These are phyloP conservation scores for Aspergillus cejpii DNA, from an alignment of 2,329 filamentous ascomycete genomes.

Conservation along the genomic window DNA sequence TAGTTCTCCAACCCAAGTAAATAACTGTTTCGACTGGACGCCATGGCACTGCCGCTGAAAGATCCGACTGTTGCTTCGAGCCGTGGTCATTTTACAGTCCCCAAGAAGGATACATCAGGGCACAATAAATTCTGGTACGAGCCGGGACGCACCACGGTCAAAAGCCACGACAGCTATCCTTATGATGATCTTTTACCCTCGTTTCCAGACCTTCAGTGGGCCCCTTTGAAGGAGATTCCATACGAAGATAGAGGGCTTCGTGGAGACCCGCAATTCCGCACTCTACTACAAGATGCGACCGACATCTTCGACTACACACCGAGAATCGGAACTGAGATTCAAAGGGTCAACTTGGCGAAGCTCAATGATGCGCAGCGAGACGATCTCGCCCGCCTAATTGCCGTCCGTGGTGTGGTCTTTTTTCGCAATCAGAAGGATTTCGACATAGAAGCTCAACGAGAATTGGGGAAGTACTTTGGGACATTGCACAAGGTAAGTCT, in stretches of 20 bases:
- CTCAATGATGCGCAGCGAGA: constrained; percentile 49
- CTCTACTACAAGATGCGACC: constrained; percentile 48
- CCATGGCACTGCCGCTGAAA: constrained; percentile 32
- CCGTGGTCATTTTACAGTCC: constrained; percentile 11
- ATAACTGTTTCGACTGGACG: too few species aligned
- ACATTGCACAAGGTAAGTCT: constrained; percentile 43
- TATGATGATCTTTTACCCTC: constrained; percentile 48
- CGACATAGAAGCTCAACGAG: constrained; percentile 48
- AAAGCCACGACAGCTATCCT: constrained; percentile 46
- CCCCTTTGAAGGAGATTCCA: constrained; percentile 42
- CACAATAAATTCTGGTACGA: constrained; percentile 39
- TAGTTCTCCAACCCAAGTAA: too few species aligned
- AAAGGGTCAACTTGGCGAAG: constrained; percentile 46
- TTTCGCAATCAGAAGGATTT: constrained; percentile 52
- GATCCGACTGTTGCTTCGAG: constrained; percentile 17
- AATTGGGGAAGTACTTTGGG: constrained; percentile 49
- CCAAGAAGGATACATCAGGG: constrained; percentile 14
- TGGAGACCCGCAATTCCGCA: constrained; percentile 50
- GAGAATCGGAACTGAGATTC: constrained; percentile 51
- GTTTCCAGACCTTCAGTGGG: constrained; percentile 51
- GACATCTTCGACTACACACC: constrained; percentile 53
- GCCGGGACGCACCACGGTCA: constrained; percentile 44
- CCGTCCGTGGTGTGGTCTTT: constrained; percentile 52
- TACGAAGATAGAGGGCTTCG: constrained; percentile 51
- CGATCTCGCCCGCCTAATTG: constrained; percentile 49